Percentiles rank a stretch among this genome's conserved stretches.
Evolutionary conservation across 1,139 yeast species (phyloP).

Genomic region (Martiniozyma asiatica): DNA sequence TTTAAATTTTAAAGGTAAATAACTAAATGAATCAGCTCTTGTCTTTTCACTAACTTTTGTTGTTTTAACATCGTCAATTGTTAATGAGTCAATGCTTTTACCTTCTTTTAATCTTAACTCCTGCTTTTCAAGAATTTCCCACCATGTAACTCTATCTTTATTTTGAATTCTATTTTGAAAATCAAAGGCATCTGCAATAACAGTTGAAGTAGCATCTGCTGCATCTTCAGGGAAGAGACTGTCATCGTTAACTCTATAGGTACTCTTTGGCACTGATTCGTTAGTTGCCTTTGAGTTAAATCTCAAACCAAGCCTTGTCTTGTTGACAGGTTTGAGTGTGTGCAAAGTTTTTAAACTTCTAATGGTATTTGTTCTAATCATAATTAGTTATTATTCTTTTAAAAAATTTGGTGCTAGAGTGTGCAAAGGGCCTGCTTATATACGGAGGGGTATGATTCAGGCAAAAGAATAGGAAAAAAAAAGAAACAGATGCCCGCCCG

Average conservation of each 20-base stretch:
- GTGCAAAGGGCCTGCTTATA: too few relatives aligned
- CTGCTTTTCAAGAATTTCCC: conserved; percentile 69
- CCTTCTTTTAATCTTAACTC: conserved; percentile 61
- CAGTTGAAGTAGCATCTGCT: conserved; percentile 59
- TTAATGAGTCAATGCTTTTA: conserved; percentile 53
- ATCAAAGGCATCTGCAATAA: conserved; percentile 39
- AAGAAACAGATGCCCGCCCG: too few relatives aligned
- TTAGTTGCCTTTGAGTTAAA: conserved; percentile 2
- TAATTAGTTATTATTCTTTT: too few relatives aligned
- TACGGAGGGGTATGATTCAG: too few relatives aligned
- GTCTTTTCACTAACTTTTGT: conserved; percentile 63
- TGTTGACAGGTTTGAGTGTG: too few relatives aligned
- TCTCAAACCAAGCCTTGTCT: too few relatives aligned
- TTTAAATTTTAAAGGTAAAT: conserved; percentile 66
- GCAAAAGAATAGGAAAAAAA: too few relatives aligned
- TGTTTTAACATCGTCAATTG: conserved; percentile 63
- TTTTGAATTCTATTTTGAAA: conserved; percentile 24
- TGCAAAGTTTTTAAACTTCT: too few relatives aligned
- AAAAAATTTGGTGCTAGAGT: too few relatives aligned
- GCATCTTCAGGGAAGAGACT: conserved; percentile 35
- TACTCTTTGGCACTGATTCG: conserved; percentile 1
- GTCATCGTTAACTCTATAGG: conserved; percentile 18
- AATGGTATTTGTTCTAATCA: too few relatives aligned
- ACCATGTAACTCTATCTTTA: conserved; percentile 62
- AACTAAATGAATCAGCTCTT: conserved; percentile 65